phyloP scores from a whole-genome alignment of 2,329 filamentous ascomycete species.

The Aspergillus carbonarius region DNA sequence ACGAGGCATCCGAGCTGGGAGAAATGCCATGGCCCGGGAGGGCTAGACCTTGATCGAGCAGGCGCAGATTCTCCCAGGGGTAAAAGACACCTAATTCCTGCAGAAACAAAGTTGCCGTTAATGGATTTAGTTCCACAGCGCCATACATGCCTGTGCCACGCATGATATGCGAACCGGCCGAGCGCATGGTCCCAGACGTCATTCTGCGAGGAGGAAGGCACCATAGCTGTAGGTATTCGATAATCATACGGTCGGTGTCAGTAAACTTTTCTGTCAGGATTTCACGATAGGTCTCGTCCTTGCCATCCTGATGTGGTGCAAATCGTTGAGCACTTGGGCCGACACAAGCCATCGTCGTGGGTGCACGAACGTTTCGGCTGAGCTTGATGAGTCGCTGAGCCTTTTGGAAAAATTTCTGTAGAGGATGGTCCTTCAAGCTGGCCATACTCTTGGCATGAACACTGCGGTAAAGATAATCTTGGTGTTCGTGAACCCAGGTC shows the following conservation, averaged over 20 bases:
- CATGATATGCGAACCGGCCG: constrained; percentile 56
- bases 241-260: constrained; percentile 51
- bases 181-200: constrained; percentile 42
- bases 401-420: constrained; percentile 46
- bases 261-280: constrained; percentile 46
- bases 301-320: constrained; percentile 26
- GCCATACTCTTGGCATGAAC: constrained; percentile 27
- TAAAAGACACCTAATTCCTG: constrained; percentile 62
- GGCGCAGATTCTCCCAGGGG: constrained; percentile 56
- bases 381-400: constrained; percentile 42
- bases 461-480: constrained; percentile 33
- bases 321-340: constrained; percentile 41
- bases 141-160: constrained; percentile 58
- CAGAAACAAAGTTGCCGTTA: constrained; percentile 52
- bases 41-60: constrained; percentile 54
- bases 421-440: constrained; percentile 35
- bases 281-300: constrained; percentile 30
- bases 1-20: constrained; percentile 28
- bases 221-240: constrained; percentile 57
- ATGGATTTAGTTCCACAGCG: constrained; percentile 35
- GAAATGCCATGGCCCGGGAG: constrained; percentile 48
- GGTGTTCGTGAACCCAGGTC: constrained; percentile 56
- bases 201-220: constrained; percentile 43
- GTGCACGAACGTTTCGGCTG: constrained; percentile 43
- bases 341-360: constrained; percentile 43